Percentiles rank a stretch among this genome's conserved stretches.
Evolutionary conservation across 352 stramenopile genomes (phyloP).

Genomic region (Pythium aquatile): DNA sequence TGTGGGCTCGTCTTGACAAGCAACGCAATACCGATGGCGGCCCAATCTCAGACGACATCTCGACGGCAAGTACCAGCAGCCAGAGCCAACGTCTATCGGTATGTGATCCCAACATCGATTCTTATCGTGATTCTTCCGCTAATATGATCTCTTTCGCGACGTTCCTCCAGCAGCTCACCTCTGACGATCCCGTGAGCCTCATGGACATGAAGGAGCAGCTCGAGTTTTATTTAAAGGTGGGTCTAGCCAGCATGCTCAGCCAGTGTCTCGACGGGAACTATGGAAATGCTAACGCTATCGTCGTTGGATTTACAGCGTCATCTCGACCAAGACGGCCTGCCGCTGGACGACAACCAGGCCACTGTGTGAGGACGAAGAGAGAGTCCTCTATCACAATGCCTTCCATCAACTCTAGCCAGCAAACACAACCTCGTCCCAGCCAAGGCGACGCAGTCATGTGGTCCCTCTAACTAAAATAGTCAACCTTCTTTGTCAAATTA

Average conservation of each 20-base stretch:
- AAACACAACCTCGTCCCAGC: not conserved
- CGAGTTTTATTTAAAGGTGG: constrained; percentile 87
- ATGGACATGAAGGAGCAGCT: constrained; percentile 77
- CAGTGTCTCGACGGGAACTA: not conserved
- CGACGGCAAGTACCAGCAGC: constrained; percentile 53
- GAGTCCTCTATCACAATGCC: not conserved
- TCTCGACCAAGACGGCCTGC: constrained; percentile 18
- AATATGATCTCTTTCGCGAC: not conserved
- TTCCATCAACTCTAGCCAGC: not conserved
- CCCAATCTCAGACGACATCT: constrained; percentile 51
- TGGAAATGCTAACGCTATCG: not conserved
- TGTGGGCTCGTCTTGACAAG: constrained; percentile 72
- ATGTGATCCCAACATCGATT: not conserved
- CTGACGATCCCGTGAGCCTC: constrained; percentile 55
- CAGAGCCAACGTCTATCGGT: constrained; percentile 53
- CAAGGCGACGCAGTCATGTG: not conserved
- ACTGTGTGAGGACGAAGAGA: constrained; percentile 11
- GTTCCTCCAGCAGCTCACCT: constrained; percentile 35
- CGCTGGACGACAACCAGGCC: constrained; percentile 23
- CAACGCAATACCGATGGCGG: constrained; percentile 38
- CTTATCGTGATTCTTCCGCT: not conserved
- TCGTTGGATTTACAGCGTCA: constrained; percentile 16
- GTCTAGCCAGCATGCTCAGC: not conserved
- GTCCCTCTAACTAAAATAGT: not conserved
- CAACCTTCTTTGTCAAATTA: not conserved